Percentiles rank a stretch among this genome's conserved stretches.
Conservation (phyloP, 176 grass and related monocot species). For the Carex myosuroides region DNA sequence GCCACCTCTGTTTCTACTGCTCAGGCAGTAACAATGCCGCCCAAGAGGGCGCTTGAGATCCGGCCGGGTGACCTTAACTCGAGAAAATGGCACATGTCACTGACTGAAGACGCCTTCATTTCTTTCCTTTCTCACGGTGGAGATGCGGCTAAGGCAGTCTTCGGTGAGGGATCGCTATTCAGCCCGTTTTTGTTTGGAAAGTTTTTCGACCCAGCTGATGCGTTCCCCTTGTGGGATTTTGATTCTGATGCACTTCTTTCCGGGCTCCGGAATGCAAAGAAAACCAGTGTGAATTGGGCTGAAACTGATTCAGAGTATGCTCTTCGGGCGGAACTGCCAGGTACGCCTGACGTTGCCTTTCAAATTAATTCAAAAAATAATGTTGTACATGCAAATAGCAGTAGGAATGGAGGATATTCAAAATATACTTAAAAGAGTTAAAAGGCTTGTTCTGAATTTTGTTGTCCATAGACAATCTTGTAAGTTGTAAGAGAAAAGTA, state of each 20-base stretch:
- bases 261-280: slow-evolving; percentile 29
- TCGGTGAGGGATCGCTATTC: slow-evolving; percentile 70
- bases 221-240: slow-evolving; percentile 93
- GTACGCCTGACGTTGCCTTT: slow-evolving; percentile 18
- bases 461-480: not conserved
- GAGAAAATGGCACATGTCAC: slow-evolving; percentile 68
- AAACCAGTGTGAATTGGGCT: slow-evolving; percentile 52
- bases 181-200: slow-evolving; percentile 83
- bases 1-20: not conserved
- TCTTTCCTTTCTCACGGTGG: slow-evolving; percentile 33
- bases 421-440: not conserved
- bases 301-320: slow-evolving; percentile 57
- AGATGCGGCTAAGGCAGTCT: slow-evolving; percentile 47
- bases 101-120: slow-evolving; percentile 57
- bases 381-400: not conserved
- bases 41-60: slow-evolving; percentile 63
- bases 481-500: not conserved
- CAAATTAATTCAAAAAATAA: not conserved
- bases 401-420: not conserved
- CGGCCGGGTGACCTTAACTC: slow-evolving; percentile 22
- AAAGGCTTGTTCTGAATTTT: not conserved
- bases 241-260: slow-evolving; percentile 62
- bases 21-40: slow-evolving; percentile 34
- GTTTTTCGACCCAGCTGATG: slow-evolving; percentile 92
- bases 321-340: slow-evolving; percentile 57